Percentiles rank a stretch among this genome's conserved stretches.
These are phyloP conservation scores for Gymnopilus junonius DNA, from an alignment of 768 basidiomycete genomes.

Conservation along the genomic window DNA sequence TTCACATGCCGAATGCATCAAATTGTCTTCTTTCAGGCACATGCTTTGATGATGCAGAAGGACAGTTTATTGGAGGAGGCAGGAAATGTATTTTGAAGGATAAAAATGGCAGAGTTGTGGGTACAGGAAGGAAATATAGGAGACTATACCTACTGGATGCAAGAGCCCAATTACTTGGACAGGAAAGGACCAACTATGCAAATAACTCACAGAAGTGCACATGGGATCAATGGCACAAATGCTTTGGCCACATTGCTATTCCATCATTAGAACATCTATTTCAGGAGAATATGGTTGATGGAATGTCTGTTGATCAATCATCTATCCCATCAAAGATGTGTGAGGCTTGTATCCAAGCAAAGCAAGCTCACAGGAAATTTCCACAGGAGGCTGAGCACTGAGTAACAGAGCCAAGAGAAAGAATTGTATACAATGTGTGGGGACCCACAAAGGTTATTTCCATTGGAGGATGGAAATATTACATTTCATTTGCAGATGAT, in stretches of 20 bases:
- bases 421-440: slow-evolving; percentile 31
- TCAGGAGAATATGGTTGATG: slow-evolving; percentile 16
- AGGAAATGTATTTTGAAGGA: slow-evolving; percentile 16
- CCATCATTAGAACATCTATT: slow-evolving; percentile 21
- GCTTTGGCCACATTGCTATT: slow-evolving; percentile 30
- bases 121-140: slow-evolving; percentile 9
- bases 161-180: slow-evolving; percentile 12
- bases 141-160: slow-evolving; percentile 26
- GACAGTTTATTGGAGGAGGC: slow-evolving; percentile 9
- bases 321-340: slow-evolving; percentile 26
- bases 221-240: slow-evolving; percentile 34
- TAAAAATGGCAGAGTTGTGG: slow-evolving; percentile 15
- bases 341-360: slow-evolving; percentile 36
- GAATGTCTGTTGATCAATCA: slow-evolving; percentile 16
- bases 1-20: slow-evolving; percentile 24
- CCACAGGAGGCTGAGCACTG: slow-evolving; percentile 32
- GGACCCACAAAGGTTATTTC: slow-evolving; percentile 27
- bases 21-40: slow-evolving; percentile 26
- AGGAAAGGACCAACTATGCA: slow-evolving; percentile 14
- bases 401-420: slow-evolving; percentile 19
- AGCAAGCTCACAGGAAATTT: slow-evolving; percentile 31
- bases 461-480: slow-evolving; percentile 2
- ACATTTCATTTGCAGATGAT: slow-evolving; percentile 12
- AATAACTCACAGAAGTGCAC: slow-evolving; percentile 5
- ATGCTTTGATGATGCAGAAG: slow-evolving; percentile 22